Conservation (phyloP, 768 basidiomycete genomes). For the Pleurotus pulmonarius region DNA sequence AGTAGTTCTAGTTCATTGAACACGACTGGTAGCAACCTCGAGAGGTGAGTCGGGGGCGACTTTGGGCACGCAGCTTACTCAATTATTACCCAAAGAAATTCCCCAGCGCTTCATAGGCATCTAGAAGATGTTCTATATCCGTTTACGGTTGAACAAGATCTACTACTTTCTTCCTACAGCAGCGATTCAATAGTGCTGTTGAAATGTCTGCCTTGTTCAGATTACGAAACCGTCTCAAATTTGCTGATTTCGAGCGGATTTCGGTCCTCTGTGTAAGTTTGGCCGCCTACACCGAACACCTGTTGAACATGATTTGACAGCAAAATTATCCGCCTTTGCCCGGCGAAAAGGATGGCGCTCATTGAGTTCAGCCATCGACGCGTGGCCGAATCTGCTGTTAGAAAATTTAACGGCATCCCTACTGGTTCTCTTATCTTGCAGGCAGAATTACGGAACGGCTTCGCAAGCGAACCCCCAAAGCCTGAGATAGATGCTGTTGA, state of each 20-base stretch:
- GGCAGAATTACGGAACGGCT: neutral
- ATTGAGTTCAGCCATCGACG: neutral
- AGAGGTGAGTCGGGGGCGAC: too few species aligned
- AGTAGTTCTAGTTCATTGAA: too few species aligned
- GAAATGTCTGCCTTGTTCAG: neutral
- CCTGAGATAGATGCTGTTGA: neutral
- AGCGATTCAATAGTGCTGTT: neutral
- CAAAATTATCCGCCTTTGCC: neutral
- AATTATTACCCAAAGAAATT: neutral
- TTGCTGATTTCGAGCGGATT: slow-evolving; percentile 5
- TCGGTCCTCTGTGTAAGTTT: slow-evolving; percentile 6
- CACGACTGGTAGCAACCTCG: too few species aligned
- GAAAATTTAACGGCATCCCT: neutral
- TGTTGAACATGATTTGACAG: neutral
- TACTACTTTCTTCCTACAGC: neutral
- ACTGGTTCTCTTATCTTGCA: neutral
- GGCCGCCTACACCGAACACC: too few species aligned
- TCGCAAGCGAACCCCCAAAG: too few species aligned
- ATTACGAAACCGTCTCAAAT: slow-evolving; percentile 1
- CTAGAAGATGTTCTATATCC: neutral
- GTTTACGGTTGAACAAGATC: neutral
- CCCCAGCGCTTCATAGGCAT: neutral
- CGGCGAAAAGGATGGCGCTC: neutral
- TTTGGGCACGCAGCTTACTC: too few species aligned
- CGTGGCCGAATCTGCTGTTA: slow-evolving; percentile 3